A percentile compares a stretch with the other conserved stretches of the same genome.
phyloP scores from a whole-genome alignment of 2,329 filamentous ascomycete species.

The Amauroascus niger region DNA sequence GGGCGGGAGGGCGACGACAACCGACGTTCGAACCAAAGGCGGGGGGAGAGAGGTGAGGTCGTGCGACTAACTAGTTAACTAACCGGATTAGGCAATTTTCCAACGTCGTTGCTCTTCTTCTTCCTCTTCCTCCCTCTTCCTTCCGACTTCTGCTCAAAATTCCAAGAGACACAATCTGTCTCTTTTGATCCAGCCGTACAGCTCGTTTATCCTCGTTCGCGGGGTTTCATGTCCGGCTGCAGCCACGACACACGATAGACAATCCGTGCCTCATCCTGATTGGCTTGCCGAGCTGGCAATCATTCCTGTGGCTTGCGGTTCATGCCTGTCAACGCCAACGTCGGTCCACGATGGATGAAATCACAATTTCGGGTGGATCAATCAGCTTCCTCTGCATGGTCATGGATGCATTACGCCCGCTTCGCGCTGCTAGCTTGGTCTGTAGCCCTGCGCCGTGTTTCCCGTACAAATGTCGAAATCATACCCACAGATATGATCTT shows the following conservation, averaged over 20 bases:
- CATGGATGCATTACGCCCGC: not conserved
- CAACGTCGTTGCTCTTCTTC: not conserved
- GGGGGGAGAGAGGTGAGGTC: no score
- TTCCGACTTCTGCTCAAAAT: no score
- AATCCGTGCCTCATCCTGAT: not conserved
- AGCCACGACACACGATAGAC: not conserved
- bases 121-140: not conserved
- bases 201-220: no score
- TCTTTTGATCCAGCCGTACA: no score
- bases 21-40: no score
- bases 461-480: not conserved
- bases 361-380: not conserved
- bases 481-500: not conserved
- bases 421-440: not conserved
- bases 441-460: not conserved
- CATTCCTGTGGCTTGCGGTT: not conserved
- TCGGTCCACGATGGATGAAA: not conserved
- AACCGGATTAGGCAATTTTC: not conserved
- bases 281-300: not conserved
- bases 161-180: no score
- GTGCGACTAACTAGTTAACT: not conserved
- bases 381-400: not conserved
- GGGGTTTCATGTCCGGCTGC: not conserved
- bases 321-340: not conserved
- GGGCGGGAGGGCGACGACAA: no score